Conservation (phyloP, 805 yeast species). For the Hanseniaspora occidentalis region DNA sequence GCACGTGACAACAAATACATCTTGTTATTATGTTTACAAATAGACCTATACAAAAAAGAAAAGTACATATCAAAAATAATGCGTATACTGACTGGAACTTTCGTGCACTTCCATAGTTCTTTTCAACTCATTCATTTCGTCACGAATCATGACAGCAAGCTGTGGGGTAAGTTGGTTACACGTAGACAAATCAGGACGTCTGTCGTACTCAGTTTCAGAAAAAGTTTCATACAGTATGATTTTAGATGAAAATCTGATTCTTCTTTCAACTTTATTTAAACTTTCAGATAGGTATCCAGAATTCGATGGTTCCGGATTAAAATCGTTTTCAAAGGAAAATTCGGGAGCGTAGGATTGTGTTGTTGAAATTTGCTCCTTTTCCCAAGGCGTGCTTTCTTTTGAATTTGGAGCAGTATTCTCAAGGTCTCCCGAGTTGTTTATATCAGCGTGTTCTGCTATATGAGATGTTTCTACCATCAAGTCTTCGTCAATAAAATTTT, state of each 20-base stretch:
- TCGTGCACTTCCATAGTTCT: constrained; percentile 75
- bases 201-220: constrained; percentile 72
- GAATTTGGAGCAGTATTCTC: too few species aligned
- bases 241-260: constrained; percentile 62
- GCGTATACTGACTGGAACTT: constrained; percentile 68
- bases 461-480: too few species aligned
- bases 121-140: constrained; percentile 72
- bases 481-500: too few species aligned
- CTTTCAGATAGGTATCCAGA: not conserved
- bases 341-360: too few species aligned
- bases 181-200: constrained; percentile 86
- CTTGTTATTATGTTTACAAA: not conserved
- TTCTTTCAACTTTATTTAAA: constrained; percentile 2
- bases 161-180: constrained; percentile 84
- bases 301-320: not conserved
- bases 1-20: not conserved
- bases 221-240: constrained; percentile 80
- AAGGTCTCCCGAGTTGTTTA: too few species aligned
- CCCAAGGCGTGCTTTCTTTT: too few species aligned
- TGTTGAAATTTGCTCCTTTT: too few species aligned
- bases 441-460: too few species aligned
- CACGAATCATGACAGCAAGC: constrained; percentile 74
- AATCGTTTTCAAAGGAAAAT: not conserved
- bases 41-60: not conserved
- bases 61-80: constrained; percentile 42